Percentiles rank a stretch among this genome's conserved stretches.
Evolutionary conservation across 768 basidiomycete genomes (phyloP).

Genomic region (Collybia sordida): DNA sequence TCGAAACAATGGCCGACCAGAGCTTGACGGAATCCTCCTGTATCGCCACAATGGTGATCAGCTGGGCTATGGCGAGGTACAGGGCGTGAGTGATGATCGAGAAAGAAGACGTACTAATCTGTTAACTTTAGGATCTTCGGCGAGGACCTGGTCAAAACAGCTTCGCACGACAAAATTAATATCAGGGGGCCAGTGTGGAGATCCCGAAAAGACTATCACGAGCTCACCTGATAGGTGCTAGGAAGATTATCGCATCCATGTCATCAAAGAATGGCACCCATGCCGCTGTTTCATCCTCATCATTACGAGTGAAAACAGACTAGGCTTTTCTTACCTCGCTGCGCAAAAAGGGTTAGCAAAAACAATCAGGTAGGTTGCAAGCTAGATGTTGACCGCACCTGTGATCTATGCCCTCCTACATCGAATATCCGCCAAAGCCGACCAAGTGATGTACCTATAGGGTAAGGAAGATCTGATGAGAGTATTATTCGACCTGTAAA

Average conservation of each 20-base stretch:
- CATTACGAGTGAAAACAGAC: constrained; percentile 4
- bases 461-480: not conserved
- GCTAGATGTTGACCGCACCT: constrained; percentile 48
- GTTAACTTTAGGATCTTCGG: constrained; percentile 63
- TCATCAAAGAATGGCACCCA: constrained; percentile 66
- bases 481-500: not conserved
- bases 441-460: constrained; percentile 21
- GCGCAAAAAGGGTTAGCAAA: not conserved
- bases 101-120: constrained; percentile 43
- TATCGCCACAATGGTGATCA: not conserved
- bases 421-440: constrained; percentile 49
- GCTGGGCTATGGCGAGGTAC: not conserved
- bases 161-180: constrained; percentile 21
- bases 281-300: constrained; percentile 37
- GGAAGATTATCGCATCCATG: constrained; percentile 71
- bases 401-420: constrained; percentile 65
- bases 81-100: too few relatives aligned
- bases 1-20: constrained; percentile 73
- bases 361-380: too few relatives aligned
- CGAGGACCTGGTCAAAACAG: constrained; percentile 69
- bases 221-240: constrained; percentile 59
- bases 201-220: not conserved
- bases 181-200: not conserved
- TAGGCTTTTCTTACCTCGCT: constrained; percentile 27
- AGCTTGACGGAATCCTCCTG: constrained; percentile 78